A percentile compares a stretch with the other conserved stretches of the same genome.
phyloP scores from a whole-genome alignment of 2,329 filamentous ascomycete species.

The Aspergillus udagawae region DNA sequence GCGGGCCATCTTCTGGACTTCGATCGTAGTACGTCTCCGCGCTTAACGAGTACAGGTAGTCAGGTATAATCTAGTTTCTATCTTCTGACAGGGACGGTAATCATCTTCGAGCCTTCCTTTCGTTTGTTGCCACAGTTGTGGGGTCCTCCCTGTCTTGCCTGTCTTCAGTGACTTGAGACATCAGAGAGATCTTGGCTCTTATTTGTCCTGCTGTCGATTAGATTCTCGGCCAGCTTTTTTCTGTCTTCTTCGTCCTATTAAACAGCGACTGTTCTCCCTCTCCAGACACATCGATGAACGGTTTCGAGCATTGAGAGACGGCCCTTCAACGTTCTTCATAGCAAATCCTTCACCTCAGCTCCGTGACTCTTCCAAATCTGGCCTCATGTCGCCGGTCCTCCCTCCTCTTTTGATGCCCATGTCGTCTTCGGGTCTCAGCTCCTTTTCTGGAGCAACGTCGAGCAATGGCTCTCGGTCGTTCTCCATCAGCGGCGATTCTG shows the following conservation, averaged over 20 bases:
- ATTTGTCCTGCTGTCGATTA: slow-evolving; percentile 13
- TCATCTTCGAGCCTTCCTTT: slow-evolving; percentile 5
- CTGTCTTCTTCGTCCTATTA: slow-evolving; percentile 9
- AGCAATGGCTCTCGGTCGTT: slow-evolving; percentile 27
- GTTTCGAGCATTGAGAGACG: neutral
- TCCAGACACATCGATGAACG: neutral
- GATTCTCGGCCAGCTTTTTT: slow-evolving; percentile 4
- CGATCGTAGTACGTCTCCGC: neutral
- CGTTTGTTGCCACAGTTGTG: slow-evolving; percentile 8
- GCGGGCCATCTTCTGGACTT: neutral
- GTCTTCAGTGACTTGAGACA: slow-evolving; percentile 4
- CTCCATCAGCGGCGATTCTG: slow-evolving; percentile 27
- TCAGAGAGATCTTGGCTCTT: slow-evolving; percentile 13
- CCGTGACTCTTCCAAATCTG: neutral
- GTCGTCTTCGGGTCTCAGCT: slow-evolving; percentile 27
- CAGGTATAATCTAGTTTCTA: neutral
- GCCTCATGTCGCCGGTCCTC: slow-evolving; percentile 31
- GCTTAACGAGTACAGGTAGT: slow-evolving; percentile 8
- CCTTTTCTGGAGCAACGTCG: slow-evolving; percentile 27
- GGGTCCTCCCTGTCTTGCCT: slow-evolving; percentile 9
- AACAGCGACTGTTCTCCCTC: slow-evolving; percentile 2
- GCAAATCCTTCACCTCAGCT: neutral
- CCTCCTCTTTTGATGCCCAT: slow-evolving; percentile 26
- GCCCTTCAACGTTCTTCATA: neutral
- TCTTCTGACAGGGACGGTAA: slow-evolving; percentile 12